Conservation (phyloP, 2,329 filamentous ascomycete species). For the Trichoderma cornu-damae region DNA sequence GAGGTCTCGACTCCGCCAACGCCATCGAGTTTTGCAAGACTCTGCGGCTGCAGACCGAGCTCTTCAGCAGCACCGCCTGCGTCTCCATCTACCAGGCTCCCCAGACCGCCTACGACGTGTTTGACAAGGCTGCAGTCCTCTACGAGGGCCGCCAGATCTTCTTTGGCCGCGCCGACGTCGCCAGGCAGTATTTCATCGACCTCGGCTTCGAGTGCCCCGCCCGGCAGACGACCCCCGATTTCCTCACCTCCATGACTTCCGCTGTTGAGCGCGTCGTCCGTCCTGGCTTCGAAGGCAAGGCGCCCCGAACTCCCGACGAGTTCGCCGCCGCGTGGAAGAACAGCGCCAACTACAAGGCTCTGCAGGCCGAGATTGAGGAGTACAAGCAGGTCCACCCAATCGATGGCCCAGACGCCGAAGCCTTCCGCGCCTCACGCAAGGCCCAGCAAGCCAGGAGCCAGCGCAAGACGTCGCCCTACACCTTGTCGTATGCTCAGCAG, state of each 20-base stretch:
- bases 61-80: constrained; percentile 59
- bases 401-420: constrained; percentile 51
- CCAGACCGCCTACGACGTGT: constrained; percentile 58
- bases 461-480: constrained; percentile 72
- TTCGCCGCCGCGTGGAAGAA: constrained; percentile 56
- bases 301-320: constrained; percentile 56
- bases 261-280: constrained; percentile 52
- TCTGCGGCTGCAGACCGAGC: constrained; percentile 60
- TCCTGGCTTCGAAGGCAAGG: constrained; percentile 51
- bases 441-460: constrained; percentile 53
- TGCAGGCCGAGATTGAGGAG: constrained; percentile 51
- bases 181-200: constrained; percentile 60
- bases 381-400: constrained; percentile 52
- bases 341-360: constrained; percentile 45
- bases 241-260: constrained; percentile 65
- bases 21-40: constrained; percentile 71
- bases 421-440: constrained; percentile 50
- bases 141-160: constrained; percentile 60
- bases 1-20: constrained; percentile 70
- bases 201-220: constrained; percentile 63
- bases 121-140: constrained; percentile 55
- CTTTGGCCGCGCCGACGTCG: constrained; percentile 56
- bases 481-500: constrained; percentile 71
- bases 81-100: constrained; percentile 72
- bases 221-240: constrained; percentile 65